Evolutionary conservation across 2,329 filamentous ascomycete genomes (phyloP).

Genomic region (Neurospora sp.): DNA sequence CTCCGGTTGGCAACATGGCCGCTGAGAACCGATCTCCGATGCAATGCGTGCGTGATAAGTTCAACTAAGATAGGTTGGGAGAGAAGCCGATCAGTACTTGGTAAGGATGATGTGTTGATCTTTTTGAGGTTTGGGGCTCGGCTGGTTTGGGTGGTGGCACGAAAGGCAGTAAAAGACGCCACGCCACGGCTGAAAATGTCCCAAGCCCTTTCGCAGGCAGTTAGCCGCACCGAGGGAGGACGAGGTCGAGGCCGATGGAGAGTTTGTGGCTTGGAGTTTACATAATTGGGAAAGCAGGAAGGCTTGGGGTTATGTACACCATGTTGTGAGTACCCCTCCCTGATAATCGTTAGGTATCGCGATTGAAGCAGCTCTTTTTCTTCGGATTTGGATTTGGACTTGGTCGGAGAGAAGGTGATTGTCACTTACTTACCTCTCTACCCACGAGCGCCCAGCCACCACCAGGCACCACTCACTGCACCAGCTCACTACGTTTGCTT

Average conservation of each 20-base stretch:
- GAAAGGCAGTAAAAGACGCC: neutral
- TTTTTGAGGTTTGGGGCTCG: too few relatives aligned
- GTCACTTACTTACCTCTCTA: neutral
- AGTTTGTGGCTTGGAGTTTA: neutral
- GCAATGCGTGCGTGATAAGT: too few relatives aligned
- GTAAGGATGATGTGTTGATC: too few relatives aligned
- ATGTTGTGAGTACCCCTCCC: neutral
- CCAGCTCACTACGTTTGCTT: neutral
- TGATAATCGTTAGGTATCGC: neutral
- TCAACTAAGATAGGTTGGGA: too few relatives aligned
- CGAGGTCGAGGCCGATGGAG: neutral
- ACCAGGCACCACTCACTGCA: neutral
- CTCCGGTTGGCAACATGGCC: too few relatives aligned
- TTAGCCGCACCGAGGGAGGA: neutral
- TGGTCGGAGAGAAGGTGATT: neutral
- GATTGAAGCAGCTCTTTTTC: neutral
- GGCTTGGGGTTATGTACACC: neutral
- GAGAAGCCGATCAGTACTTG: too few relatives aligned
- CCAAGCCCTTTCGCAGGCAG: neutral
- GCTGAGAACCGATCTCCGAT: too few relatives aligned
- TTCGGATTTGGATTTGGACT: neutral
- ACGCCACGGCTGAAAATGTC: neutral
- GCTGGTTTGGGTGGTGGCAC: neutral
- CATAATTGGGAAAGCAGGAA: neutral
- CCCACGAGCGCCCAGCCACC: too few relatives aligned